These are phyloP conservation scores for Trichoderma atrobrunneum DNA, from an alignment of 2,329 filamentous ascomycete species.

Conservation along the genomic window DNA sequence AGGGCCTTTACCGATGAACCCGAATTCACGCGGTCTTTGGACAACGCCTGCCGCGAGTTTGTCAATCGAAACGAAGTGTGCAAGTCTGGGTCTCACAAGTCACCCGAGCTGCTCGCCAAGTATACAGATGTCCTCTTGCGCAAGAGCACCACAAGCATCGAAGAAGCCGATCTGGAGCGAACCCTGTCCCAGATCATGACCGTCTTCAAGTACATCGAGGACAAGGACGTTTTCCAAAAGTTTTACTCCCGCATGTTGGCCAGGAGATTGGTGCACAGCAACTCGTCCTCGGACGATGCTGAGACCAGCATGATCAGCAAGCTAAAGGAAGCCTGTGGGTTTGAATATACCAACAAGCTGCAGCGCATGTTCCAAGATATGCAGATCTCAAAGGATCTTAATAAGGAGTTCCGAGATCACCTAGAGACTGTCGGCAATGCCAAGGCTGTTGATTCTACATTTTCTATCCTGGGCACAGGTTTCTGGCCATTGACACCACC, in stretches of 20 bases:
- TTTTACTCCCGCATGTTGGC: conserved; percentile 98
- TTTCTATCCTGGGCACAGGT: conserved; percentile 90
- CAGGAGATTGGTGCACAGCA: conserved; percentile 89
- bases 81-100: conserved; percentile 88
- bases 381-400: conserved; percentile 97
- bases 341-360: conserved; percentile 98
- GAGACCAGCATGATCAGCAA: conserved; percentile 99
- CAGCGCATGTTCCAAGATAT: conserved; percentile 99
- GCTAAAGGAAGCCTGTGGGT: conserved; percentile 96
- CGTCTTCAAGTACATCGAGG: conserved; percentile 99
- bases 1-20: conserved; percentile 92
- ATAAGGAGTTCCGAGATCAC: conserved; percentile 81
- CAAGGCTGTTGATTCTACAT: conserved; percentile 78
- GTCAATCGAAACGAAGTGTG: conserved; percentile 97
- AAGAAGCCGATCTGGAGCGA: conserved; percentile 90
- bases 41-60: conserved; percentile 96
- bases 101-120: conserved; percentile 90
- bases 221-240: conserved; percentile 99
- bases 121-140: conserved; percentile 91
- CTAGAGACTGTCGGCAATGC: conserved; percentile 53
- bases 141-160: conserved; percentile 87
- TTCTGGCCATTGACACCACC: conserved; percentile 94
- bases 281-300: conserved; percentile 92
- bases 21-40: conserved; percentile 91
- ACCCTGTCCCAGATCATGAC: conserved; percentile 94